These are phyloP conservation scores for Tetrahymena thermophila DNA, from an alignment of 73 alveolate species.

Conservation along the genomic window DNA sequence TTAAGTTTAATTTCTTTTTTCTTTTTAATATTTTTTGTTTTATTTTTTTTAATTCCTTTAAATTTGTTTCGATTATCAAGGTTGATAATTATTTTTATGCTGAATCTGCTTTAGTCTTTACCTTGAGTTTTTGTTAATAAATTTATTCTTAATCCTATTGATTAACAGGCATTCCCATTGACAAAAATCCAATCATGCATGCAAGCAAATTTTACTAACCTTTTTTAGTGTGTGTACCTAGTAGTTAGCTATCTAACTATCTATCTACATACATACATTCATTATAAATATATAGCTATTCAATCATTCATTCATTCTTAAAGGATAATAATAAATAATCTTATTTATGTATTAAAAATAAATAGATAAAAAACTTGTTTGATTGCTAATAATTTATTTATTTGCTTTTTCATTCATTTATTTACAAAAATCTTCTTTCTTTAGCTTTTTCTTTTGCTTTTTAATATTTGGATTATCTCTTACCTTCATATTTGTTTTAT, in stretches of 20 bases:
- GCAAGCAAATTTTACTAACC: neutral
- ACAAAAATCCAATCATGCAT: neutral
- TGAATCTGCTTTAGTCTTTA: neutral
- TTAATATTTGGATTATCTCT: too few relatives aligned
- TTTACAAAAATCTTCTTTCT: neutral
- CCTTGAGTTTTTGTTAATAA: neutral
- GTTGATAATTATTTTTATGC: neutral
- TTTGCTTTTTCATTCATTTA: neutral
- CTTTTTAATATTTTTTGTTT: neutral
- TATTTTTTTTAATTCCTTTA: neutral
- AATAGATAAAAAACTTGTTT: too few relatives aligned
- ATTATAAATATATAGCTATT: too few relatives aligned
- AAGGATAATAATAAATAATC: neutral
- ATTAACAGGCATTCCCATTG: neutral
- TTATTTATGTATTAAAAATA: too few relatives aligned
- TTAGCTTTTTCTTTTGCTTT: neutral
- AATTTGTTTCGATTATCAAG: neutral
- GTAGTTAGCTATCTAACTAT: neutral
- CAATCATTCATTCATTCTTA: too few relatives aligned
- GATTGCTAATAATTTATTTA: neutral
- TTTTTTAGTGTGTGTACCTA: neutral
- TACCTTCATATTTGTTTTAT: neutral
- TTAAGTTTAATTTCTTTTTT: conserved; percentile 18
- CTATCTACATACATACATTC: too few relatives aligned
- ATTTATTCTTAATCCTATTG: neutral